These are phyloP conservation scores for Crassisporium funariophilum DNA, from an alignment of 768 basidiomycete species.

Conservation along the genomic window DNA sequence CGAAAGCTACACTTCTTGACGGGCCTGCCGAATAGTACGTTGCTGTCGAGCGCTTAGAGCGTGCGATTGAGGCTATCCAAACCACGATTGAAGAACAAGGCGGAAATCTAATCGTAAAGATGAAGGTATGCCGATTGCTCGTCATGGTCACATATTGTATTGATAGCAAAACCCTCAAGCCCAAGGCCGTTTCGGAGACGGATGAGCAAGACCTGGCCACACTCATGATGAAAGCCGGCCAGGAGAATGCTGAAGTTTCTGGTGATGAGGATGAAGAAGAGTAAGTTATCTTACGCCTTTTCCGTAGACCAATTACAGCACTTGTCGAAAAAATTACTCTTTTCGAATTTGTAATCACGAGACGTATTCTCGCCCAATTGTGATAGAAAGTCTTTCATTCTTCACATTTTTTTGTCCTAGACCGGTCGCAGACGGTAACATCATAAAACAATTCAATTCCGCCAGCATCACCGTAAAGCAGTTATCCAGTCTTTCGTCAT, in stretches of 20 bases:
- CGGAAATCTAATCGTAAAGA: conserved; percentile 89
- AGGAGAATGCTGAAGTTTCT: conserved; percentile 94
- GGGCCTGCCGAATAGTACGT: conserved; percentile 53
- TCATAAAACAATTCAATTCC: too few species aligned
- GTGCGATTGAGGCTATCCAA: conserved; percentile 91
- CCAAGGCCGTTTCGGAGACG: conserved; percentile 96
- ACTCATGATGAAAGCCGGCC: conserved; percentile 92
- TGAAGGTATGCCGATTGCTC: conserved; percentile 67
- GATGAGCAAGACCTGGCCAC: conserved; percentile 97
- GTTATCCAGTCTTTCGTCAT: too few species aligned
- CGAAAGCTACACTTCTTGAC: not conserved
- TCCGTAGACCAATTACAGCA: too few species aligned
- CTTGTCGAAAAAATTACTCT: too few species aligned
- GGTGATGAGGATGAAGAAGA: conserved; percentile 90
- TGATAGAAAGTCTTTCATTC: too few species aligned
- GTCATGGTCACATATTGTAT: not conserved
- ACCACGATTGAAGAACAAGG: conserved; percentile 81
- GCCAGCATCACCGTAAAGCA: too few species aligned
- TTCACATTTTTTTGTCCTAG: too few species aligned
- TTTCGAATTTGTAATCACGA: too few species aligned
- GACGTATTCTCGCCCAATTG: too few species aligned
- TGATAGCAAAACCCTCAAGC: conserved; percentile 45
- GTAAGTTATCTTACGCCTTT: too few species aligned
- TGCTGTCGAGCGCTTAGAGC: conserved; percentile 90
- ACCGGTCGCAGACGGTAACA: too few species aligned